These are phyloP conservation scores for Candida quercuum DNA, from an alignment of 805 yeast genomes.

Conservation along the genomic window DNA sequence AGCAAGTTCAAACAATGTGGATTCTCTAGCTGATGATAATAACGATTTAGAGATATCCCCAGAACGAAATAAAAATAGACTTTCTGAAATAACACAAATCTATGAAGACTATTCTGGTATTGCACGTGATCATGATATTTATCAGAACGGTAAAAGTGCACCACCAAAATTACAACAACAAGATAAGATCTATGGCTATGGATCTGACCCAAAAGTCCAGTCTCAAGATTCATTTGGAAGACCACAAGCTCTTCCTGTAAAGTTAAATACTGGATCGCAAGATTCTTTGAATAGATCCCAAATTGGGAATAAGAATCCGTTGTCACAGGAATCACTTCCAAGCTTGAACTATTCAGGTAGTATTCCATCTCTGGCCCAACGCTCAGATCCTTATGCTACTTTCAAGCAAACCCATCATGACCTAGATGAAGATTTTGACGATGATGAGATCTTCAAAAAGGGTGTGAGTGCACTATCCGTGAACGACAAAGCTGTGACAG, in stretches of 20 bases:
- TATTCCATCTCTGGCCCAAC: background rate
- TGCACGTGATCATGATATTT: conserved; percentile 5
- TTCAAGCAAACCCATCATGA: conserved; percentile 6
- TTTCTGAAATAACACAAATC: conserved; percentile 26
- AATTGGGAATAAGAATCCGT: background rate
- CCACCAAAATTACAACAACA: background rate
- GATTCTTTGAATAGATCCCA: background rate
- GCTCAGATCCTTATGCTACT: conserved; percentile 1
- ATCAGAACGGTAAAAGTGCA: conserved; percentile 4
- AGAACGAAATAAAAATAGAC: conserved; percentile 15
- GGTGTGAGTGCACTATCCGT: conserved; percentile 18
- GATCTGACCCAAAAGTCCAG: background rate
- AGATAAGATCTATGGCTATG: background rate
- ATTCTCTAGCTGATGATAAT: conserved; percentile 12
- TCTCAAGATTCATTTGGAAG: conserved; percentile 1
- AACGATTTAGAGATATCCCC: conserved; percentile 6
- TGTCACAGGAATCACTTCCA: conserved; percentile 2
- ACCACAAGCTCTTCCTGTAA: no score
- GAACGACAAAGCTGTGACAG: conserved; percentile 3
- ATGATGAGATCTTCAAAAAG: conserved; percentile 22
- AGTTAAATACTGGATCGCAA: background rate
- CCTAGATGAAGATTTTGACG: conserved; percentile 23
- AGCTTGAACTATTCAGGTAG: background rate
- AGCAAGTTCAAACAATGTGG: conserved; percentile 13
- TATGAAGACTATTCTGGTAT: conserved; percentile 27